These are phyloP conservation scores for Botryococcus braunii DNA, from an alignment of 163 green algal genomes.

Conservation along the genomic window DNA sequence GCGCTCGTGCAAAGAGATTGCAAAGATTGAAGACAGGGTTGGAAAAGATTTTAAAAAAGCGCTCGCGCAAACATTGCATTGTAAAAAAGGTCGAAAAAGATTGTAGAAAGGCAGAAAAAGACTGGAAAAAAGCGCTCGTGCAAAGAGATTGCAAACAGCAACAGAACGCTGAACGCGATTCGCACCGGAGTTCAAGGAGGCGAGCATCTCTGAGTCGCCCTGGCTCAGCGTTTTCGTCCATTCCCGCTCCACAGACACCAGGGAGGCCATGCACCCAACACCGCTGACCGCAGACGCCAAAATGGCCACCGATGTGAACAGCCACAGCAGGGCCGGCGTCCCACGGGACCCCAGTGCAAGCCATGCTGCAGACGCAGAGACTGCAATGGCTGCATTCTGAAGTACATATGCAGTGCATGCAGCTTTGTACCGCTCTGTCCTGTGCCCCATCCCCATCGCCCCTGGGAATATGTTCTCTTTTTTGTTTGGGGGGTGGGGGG, in stretches of 20 bases:
- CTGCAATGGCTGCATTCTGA: constrained; percentile 53
- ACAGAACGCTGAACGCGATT: background rate
- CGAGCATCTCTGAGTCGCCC: constrained; percentile 29
- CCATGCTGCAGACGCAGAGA: constrained; percentile 38
- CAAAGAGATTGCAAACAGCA: too few relatives aligned
- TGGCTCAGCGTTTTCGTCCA: constrained; percentile 46
- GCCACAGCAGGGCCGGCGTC: constrained; percentile 24
- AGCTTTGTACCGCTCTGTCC: constrained; percentile 23
- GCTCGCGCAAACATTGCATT: too few relatives aligned
- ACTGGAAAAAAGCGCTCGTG: too few relatives aligned
- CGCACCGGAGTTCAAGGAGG: constrained; percentile 44
- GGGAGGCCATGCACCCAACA: constrained; percentile 41
- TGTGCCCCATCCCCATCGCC: too few relatives aligned
- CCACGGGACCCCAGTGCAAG: constrained; percentile 16
- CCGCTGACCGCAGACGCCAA: constrained; percentile 31
- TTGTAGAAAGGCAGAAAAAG: too few relatives aligned
- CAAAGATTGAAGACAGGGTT: too few relatives aligned
- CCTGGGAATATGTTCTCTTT: too few relatives aligned
- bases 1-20: too few relatives aligned
- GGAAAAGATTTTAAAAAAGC: too few relatives aligned
- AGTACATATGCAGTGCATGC: constrained; percentile 46
- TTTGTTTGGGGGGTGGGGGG: too few relatives aligned
- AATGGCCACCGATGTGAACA: constrained; percentile 26
- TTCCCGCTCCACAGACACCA: constrained; percentile 63
- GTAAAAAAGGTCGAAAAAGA: too few relatives aligned